phyloP scores from a whole-genome alignment of 306 rosid genomes.

The Citrullus mucosospermus region DNA sequence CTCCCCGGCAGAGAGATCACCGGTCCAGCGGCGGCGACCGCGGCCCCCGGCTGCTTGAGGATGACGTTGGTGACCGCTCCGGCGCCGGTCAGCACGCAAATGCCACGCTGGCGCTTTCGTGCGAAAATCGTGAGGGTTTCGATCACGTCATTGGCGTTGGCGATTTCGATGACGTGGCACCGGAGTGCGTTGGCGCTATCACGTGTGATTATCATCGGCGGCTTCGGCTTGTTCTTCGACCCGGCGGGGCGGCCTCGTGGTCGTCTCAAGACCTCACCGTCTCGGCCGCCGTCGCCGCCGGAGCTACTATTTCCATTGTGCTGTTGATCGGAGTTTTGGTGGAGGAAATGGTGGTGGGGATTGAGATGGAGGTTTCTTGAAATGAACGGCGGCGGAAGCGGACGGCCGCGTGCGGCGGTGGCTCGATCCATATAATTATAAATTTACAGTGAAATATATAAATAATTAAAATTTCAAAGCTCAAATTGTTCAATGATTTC shows the following conservation, averaged over 20 bases:
- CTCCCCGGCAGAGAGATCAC: conserved; percentile 80
- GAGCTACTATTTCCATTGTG: conserved; percentile 25
- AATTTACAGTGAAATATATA: background rate
- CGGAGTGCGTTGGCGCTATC: conserved; percentile 89
- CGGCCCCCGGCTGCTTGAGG: conserved; percentile 47
- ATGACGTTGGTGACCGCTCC: conserved; percentile 89
- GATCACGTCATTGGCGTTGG: conserved; percentile 73
- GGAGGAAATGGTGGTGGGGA: conserved; percentile 56
- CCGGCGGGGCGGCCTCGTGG: conserved; percentile 87
- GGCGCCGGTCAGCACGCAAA: conserved; percentile 70
- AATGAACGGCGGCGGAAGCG: conserved; percentile 75
- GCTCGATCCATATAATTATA: conserved; percentile 54
- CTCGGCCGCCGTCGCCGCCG: background rate
- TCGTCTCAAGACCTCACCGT: conserved; percentile 37
- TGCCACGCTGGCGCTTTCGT: conserved; percentile 61
- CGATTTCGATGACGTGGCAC: conserved; percentile 80
- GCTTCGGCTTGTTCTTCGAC: conserved; percentile 81
- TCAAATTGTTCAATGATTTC: background rate
- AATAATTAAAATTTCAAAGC: background rate
- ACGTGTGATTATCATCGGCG: conserved; percentile 80
- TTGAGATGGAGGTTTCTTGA: conserved; percentile 72
- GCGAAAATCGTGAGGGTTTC: conserved; percentile 63
- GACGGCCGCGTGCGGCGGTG: conserved; percentile 76
- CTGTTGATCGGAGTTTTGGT: conserved; percentile 39
- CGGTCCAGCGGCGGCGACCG: conserved; percentile 56